Base-by-base conservation (phyloP, 169 alveolate genomes). In the Plasmodium malariae region DNA sequence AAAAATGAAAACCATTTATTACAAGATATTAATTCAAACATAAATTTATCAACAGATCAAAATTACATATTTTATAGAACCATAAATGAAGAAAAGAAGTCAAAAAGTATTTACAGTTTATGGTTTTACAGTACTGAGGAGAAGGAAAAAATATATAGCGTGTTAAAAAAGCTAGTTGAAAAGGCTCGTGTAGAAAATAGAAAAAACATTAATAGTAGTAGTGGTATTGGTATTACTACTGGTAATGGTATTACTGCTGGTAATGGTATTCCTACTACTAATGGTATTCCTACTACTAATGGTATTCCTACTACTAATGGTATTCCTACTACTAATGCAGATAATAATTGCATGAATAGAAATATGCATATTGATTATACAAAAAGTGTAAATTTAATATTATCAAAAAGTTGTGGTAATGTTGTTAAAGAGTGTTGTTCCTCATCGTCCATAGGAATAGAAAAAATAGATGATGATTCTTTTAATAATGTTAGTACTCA, bases 1-100 rank as follows among this genome's bases (percentile, higher is more conserved):
- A 93, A 93, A 70, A 88, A 93, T 32, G 96, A 93, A 87, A 62
- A 71, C 14, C 96, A 93, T 76, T 76, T 93, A 28, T 57, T 92
- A 57, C 93, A 93, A 88, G 88, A 92, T 57, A 80, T 93, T n/a
- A 89, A 93, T 12, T 92, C 89, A 11, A 92, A 87, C 43, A 88
- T 93, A 49, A 92, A 92, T 62, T 55, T 93, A 40, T 65, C 93
- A 21, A 85, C 63, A 4, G 94, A 92, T 28, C 92, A 87, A 19
- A 91, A 93, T 80, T 93, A 88, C 62, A 92, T 93, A 14, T 93
- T 93, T 71, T 93, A 93, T 72, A 83, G 91, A 36, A 36, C 74
- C 0, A 17, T 65, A 28, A 70, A 80, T 57, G 65, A 83, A 30
- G 74, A 37, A 17, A 83, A 48, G 24, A 74, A 74, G 7, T 17